Evolutionary conservation across 441 rosid genomes (phyloP).

Genomic region (Croton laevigatus): DNA sequence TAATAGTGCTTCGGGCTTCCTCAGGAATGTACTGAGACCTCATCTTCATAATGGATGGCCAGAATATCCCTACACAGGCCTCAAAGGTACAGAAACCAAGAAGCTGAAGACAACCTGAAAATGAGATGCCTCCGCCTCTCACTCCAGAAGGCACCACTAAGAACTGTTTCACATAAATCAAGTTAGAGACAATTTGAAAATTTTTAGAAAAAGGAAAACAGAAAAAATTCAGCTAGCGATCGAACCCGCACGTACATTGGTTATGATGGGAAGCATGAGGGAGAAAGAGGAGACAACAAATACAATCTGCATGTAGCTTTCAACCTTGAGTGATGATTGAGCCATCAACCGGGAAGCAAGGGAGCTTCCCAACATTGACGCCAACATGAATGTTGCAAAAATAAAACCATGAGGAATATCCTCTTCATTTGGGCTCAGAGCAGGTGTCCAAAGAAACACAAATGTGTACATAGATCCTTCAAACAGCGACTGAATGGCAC

Average conservation of each 20-base stretch:
- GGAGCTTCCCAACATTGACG: conserved; percentile 96
- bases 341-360: conserved; percentile 86
- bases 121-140: conserved; percentile 75
- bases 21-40: conserved; percentile 95
- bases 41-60: conserved; percentile 99
- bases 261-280: conserved; percentile 70
- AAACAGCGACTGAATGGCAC: conserved; percentile 91
- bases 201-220: not conserved
- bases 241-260: conserved; percentile 43
- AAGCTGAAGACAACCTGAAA: conserved; percentile 75
- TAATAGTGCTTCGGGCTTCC: conserved; percentile 96
- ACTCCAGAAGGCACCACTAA: conserved; percentile 65
- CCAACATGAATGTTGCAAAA: conserved; percentile 91
- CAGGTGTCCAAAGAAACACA: conserved; percentile 96
- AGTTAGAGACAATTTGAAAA: not conserved
- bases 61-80: conserved; percentile 90
- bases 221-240: not conserved
- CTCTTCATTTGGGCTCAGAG: conserved; percentile 84
- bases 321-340: conserved; percentile 61
- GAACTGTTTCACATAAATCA: conserved; percentile 42
- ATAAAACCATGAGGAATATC: conserved; percentile 96
- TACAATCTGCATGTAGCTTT: conserved; percentile 95
- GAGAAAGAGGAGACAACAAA: conserved; percentile 70
- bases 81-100: conserved; percentile 92
- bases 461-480: conserved; percentile 98